Evolutionary conservation across 805 yeast species (phyloP).

Genomic region (Grigorovia jiainica): DNA sequence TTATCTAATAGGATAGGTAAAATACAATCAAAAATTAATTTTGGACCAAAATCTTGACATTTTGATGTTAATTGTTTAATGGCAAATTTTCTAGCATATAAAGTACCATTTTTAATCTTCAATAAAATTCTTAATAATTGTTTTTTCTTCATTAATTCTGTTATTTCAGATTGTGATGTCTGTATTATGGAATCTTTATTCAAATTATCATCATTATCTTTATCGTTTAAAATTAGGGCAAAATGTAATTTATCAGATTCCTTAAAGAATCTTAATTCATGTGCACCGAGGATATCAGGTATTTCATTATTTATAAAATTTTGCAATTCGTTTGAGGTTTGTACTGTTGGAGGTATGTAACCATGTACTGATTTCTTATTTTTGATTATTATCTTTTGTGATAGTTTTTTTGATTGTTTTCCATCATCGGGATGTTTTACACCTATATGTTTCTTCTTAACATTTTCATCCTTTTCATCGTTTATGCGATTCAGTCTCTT

Average conservation of each 20-base stretch:
- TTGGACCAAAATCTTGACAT: slow-evolving; percentile 60
- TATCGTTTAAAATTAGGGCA: slow-evolving; percentile 40
- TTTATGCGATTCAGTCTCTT: slow-evolving; percentile 30
- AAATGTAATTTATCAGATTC: slow-evolving; percentile 66
- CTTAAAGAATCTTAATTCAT: slow-evolving; percentile 59
- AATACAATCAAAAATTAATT: slow-evolving; percentile 55
- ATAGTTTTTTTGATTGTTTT: too few relatives aligned
- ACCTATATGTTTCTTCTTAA: not conserved
- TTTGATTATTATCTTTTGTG: too few relatives aligned
- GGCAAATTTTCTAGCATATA: slow-evolving; percentile 56
- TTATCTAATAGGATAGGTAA: slow-evolving; percentile 70
- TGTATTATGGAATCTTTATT: too few relatives aligned
- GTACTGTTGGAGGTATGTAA: slow-evolving; percentile 47
- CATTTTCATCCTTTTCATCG: slow-evolving; percentile 15
- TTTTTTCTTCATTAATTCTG: slow-evolving; percentile 48
- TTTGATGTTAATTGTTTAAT: slow-evolving; percentile 56
- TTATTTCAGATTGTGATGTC: too few relatives aligned
- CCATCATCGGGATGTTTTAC: not conserved
- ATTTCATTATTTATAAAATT: slow-evolving; percentile 33
- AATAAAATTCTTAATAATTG: slow-evolving; percentile 55
- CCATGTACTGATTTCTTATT: too few relatives aligned
- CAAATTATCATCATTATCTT: slow-evolving; percentile 16
- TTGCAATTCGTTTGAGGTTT: slow-evolving; percentile 15
- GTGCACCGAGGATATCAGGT: slow-evolving; percentile 52
- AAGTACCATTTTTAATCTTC: slow-evolving; percentile 70